Evolutionary conservation across 441 rosid species (phyloP).

Genomic region (Populus hybrid): DNA sequence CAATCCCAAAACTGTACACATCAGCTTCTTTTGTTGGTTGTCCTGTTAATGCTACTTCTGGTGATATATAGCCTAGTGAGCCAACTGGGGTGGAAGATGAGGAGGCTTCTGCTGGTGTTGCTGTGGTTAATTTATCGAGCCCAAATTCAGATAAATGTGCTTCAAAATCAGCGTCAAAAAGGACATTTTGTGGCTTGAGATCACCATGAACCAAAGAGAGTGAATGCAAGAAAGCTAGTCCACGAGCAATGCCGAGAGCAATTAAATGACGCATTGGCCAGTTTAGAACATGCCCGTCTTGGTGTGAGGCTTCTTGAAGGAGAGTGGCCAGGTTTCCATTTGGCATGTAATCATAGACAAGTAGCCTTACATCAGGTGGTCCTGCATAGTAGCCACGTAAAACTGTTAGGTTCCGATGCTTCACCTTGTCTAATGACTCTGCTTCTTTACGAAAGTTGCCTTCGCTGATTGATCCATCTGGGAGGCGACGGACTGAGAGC

Average conservation of each 20-base stretch:
- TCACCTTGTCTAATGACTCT: slow-evolving; percentile 74
- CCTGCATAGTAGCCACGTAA: slow-evolving; percentile 91
- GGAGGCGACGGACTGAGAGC: slow-evolving; percentile 74
- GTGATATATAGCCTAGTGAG: slow-evolving; percentile 76
- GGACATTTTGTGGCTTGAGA: slow-evolving; percentile 80
- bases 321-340: slow-evolving; percentile 91
- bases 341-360: slow-evolving; percentile 95
- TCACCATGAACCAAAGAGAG: slow-evolving; percentile 86
- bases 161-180: slow-evolving; percentile 70
- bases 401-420: slow-evolving; percentile 82
- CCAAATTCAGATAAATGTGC: slow-evolving; percentile 86
- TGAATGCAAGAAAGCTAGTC: slow-evolving; percentile 81
- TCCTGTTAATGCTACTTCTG: slow-evolving; percentile 69
- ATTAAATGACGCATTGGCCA: slow-evolving; percentile 99
- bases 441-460: slow-evolving; percentile 84
- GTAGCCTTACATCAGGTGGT: slow-evolving; percentile 77
- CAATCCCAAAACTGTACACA: slow-evolving; percentile 93
- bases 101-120: slow-evolving; percentile 59
- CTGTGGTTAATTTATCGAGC: slow-evolving; percentile 52
- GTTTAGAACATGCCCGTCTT: slow-evolving; percentile 94
- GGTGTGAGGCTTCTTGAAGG: slow-evolving; percentile 96
- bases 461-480: slow-evolving; percentile 69
- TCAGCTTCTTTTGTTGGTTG: slow-evolving; percentile 77
- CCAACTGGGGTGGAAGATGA: slow-evolving; percentile 70
- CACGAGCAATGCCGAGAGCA: slow-evolving; percentile 89